Evolutionary conservation across 208 protist species (phyloP).

Genomic region (Leishmania gerbilli): DNA sequence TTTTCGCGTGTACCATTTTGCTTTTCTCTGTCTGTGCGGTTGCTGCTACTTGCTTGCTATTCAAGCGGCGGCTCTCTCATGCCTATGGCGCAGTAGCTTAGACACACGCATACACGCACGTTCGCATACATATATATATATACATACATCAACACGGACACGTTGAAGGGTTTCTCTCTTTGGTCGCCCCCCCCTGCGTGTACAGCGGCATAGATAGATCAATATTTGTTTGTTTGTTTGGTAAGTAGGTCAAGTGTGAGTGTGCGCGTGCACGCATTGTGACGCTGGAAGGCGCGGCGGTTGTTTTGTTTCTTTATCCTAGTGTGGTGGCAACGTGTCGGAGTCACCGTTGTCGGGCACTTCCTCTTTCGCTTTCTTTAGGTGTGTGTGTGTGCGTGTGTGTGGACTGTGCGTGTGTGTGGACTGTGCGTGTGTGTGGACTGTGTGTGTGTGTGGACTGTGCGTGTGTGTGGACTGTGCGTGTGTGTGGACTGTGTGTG

Average conservation of each 20-base stretch:
- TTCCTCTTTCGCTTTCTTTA: not conserved
- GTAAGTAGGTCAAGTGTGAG: not conserved
- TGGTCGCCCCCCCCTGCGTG: not conserved
- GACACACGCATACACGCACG: not conserved
- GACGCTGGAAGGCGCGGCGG: not conserved
- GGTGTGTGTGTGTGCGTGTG: too few species aligned
- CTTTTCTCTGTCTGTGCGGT: not conserved
- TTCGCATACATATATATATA: not conserved
- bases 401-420: too few species aligned
- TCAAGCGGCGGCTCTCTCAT: not conserved
- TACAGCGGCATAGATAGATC: not conserved
- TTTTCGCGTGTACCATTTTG: not conserved
- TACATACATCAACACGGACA: not conserved
- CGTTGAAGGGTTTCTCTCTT: not conserved
- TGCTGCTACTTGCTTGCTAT: not conserved
- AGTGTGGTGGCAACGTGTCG: not conserved
- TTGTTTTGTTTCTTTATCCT: not conserved
- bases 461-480: too few species aligned
- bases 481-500: too few species aligned
- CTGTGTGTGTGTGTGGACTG: too few species aligned
- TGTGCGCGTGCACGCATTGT: not conserved
- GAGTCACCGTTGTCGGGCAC: not conserved
- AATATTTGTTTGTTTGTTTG: not conserved
- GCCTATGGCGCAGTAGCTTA: not conserved
- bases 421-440: too few species aligned